Evolutionary conservation across 2,329 filamentous ascomycete species (phyloP).

Genomic region (Neocatenulostroma microsporum): DNA sequence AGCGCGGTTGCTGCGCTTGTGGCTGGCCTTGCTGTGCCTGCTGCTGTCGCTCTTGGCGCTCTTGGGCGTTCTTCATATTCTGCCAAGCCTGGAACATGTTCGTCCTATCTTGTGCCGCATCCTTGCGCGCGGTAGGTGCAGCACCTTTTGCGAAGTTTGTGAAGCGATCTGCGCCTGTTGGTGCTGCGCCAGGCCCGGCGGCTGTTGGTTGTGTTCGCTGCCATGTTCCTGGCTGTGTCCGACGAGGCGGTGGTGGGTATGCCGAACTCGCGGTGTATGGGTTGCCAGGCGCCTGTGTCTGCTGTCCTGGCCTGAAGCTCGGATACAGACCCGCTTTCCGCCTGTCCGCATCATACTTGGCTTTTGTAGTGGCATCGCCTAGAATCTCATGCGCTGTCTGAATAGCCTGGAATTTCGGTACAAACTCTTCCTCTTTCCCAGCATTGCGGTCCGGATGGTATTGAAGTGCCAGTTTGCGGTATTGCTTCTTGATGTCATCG

Average conservation of each 20-base stretch:
- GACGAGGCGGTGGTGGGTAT: constrained; percentile 37
- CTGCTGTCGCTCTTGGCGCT: constrained; percentile 15
- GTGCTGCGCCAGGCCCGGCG: constrained; percentile 16
- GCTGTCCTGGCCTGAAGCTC: constrained; percentile 14
- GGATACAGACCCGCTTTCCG: constrained; percentile 40
- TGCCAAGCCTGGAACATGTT: constrained; percentile 44
- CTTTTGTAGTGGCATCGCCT: constrained; percentile 49
- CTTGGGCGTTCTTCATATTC: constrained; percentile 39
- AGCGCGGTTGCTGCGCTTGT: too few relatives aligned
- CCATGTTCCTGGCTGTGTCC: constrained; percentile 34
- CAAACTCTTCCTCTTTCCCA: constrained; percentile 70
- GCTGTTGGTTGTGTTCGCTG: constrained; percentile 21
- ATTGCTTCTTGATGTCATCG: constrained; percentile 77
- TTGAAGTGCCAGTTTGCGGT: constrained; percentile 73
- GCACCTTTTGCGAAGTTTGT: constrained; percentile 34
- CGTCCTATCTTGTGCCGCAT: constrained; percentile 33
- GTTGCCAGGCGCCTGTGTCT: constrained; percentile 23
- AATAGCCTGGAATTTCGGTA: constrained; percentile 76
- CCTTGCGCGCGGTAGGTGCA: constrained; percentile 26
- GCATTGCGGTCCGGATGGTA: constrained; percentile 87
- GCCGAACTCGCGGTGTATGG: constrained; percentile 34
- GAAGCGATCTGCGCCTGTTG: constrained; percentile 39
- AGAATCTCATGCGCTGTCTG: constrained; percentile 78
- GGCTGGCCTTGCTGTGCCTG: too few relatives aligned
- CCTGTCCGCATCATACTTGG: constrained; percentile 56